Evolutionary conservation across 2,329 filamentous ascomycete species (phyloP), one percentile per base, ranked within the genome.

Genomic region (Hypoxylon sp.): DNA sequence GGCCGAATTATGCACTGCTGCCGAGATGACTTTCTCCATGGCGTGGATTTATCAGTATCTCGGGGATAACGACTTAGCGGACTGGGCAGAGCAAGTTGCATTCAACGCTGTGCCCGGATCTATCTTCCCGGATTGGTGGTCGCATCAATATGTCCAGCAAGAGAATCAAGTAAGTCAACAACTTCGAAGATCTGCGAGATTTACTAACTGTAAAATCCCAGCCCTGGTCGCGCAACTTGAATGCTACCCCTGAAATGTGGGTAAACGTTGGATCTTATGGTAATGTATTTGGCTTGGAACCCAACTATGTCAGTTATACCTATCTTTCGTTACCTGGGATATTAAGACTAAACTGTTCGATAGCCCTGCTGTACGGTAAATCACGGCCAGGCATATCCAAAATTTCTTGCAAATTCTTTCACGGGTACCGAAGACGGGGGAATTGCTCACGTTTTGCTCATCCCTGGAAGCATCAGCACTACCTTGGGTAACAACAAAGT

Each of bases 281-380:
- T 1, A 80, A 84, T 41, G 84, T 82, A 0, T 88, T 84, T 71
- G 85, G 85, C 2, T 75, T 87, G 0, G 85, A 86, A 65, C 83
- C 84, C 1, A 82, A 86, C 52, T 87, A 82, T 53, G 75, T 76
- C 2, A 73, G 58, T 67, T 46, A 19, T 14, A 46, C 19, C 49
- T 21, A 32, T 50, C 17, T 11, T 19, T 53, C 11, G 5, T 7
- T 30, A 19, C 30, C 14, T 10, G 38, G 14, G 38, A 13, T 19
- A 55, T 62, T 10, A 23, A 48, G 10, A 23, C 59, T 68, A 51
- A 69, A 34, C 25, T 23, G n/a, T 17, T 55, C 10, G 10, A 62
- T 68, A 76, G 75, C 82, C 83, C 5, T 88, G 86, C 75, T 88
- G 86, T 69, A 86, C 85, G 0, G 86, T 88, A 63, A 88, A 88